phyloP scores from a whole-genome alignment of 176 grass and related monocot genomes.

The Triticum urartu region DNA sequence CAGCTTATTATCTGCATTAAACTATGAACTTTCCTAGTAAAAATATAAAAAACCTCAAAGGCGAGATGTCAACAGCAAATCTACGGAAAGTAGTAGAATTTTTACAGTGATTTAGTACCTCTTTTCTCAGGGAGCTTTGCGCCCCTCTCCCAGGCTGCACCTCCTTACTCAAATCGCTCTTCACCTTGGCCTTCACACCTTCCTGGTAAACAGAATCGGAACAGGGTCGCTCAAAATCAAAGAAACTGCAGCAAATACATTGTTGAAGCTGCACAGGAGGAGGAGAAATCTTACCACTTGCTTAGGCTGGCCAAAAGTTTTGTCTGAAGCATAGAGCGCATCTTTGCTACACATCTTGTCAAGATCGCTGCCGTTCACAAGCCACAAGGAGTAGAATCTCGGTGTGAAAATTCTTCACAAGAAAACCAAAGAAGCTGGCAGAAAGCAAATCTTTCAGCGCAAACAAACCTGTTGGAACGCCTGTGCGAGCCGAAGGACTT shows the following conservation, averaged over 20 bases:
- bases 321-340: slow-evolving; percentile 38
- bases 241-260: background rate
- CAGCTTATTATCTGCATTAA: background rate
- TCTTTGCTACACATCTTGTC: slow-evolving; percentile 44
- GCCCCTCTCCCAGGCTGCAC: slow-evolving; percentile 36
- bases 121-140: slow-evolving; percentile 67
- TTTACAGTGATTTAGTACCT: slow-evolving; percentile 46
- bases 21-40: background rate
- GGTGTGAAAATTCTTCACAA: background rate
- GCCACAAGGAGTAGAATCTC: background rate
- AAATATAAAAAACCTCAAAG: background rate
- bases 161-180: slow-evolving; percentile 42
- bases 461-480: slow-evolving; percentile 61
- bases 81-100: background rate
- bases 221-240: slow-evolving; percentile 12
- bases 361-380: slow-evolving; percentile 59
- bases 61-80: background rate
- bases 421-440: slow-evolving; percentile 6
- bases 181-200: slow-evolving; percentile 37
- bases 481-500: slow-evolving; percentile 47
- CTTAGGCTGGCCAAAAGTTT: slow-evolving; percentile 36
- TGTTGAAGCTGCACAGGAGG: background rate
- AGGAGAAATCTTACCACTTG: slow-evolving; percentile 31
- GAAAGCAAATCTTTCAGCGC: background rate
- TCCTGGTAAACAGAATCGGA: slow-evolving; percentile 51